Evolutionary conservation across 805 yeast genomes (phyloP).

Genomic region (Myxozyma neglecta): DNA sequence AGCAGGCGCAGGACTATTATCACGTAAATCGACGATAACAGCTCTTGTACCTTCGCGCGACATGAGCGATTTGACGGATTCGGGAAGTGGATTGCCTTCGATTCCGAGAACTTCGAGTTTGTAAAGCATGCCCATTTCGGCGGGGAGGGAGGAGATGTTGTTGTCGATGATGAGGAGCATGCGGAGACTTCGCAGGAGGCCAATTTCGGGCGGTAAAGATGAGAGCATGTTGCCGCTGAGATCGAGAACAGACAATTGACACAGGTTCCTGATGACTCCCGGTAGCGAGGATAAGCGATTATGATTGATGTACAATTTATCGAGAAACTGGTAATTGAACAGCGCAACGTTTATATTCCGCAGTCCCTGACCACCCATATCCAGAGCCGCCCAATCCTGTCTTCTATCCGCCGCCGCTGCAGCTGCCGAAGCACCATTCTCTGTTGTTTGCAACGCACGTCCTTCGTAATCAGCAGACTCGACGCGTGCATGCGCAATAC

Average conservation of each 20-base stretch:
- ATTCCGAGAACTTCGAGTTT: constrained; percentile 85
- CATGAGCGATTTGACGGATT: constrained; percentile 60
- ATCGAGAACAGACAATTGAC: constrained; percentile 77
- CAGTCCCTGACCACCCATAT: constrained; percentile 86
- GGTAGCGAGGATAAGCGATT: constrained; percentile 75
- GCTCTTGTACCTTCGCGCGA: constrained; percentile 85
- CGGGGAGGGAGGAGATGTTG: constrained; percentile 70
- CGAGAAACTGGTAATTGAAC: constrained; percentile 79
- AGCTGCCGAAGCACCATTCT: neutral
- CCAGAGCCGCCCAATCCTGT: constrained; percentile 80
- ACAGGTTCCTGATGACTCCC: constrained; percentile 61
- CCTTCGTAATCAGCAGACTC: constrained; percentile 40
- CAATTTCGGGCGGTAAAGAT: constrained; percentile 80
- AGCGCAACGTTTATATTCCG: constrained; percentile 67
- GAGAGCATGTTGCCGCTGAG: constrained; percentile 73
- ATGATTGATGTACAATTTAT: constrained; percentile 82
- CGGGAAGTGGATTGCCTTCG: constrained; percentile 87
- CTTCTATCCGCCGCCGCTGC: constrained; percentile 11
- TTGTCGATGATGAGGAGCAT: constrained; percentile 88
- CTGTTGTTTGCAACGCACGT: constrained; percentile 1
- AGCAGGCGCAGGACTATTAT: constrained; percentile 62
- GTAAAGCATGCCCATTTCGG: constrained; percentile 79
- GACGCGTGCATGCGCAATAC: constrained; percentile 12
- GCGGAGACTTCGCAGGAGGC: constrained; percentile 74
- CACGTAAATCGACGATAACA: constrained; percentile 76